Evolutionary conservation across 306 rosid genomes (phyloP), one percentile per base, ranked within the genome.

Genomic region (Ormosia emarginata): DNA sequence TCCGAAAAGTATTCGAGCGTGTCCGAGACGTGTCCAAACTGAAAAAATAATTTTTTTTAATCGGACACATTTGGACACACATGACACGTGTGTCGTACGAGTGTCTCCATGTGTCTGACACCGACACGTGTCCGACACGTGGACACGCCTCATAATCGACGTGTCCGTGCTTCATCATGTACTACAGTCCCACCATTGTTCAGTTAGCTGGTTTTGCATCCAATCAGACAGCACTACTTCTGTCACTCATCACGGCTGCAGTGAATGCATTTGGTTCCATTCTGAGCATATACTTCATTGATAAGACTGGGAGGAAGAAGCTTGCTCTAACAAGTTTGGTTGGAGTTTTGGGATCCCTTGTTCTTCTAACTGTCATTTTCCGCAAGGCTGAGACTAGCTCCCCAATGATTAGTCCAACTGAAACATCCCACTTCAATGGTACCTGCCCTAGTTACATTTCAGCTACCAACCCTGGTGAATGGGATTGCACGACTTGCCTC

Each of bases 161-260:
- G n/a, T n/a, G n/a, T n/a, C n/a, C n/a, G n/a, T n/a, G n/a, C n/a
- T n/a, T n/a, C n/a, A n/a, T n/a, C n/a, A n/a, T 87, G 91, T 84
- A 90, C 69, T 90, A 86, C 81, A 87, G 91, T 66, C 90, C 90
- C 44, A 76, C 91, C 43, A 87, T 90, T 6, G 43, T 90, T 41
- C 91, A 90, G 33, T 57, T 88, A 3, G 91, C 91, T 0, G 93
- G 93, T 13, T 50, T 84, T 37, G 89, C 91, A 8, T 86, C 91
- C 1, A 90, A 90, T 52, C 52, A 30, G 47, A 77, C 79, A 0
- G 90, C 93, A 12, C 75, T 90, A 7, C 86, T 87, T 57, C 84
- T 87, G 5, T 87, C 93, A 2, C 87, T 87, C 4, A 75, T 90
- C 67, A 86, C 87, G 2, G 74, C 91, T 1, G 88, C 86, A 8